Evolutionary conservation across 192 early-diverging fungal species (phyloP).

Genomic region (Coemansia sp.): DNA sequence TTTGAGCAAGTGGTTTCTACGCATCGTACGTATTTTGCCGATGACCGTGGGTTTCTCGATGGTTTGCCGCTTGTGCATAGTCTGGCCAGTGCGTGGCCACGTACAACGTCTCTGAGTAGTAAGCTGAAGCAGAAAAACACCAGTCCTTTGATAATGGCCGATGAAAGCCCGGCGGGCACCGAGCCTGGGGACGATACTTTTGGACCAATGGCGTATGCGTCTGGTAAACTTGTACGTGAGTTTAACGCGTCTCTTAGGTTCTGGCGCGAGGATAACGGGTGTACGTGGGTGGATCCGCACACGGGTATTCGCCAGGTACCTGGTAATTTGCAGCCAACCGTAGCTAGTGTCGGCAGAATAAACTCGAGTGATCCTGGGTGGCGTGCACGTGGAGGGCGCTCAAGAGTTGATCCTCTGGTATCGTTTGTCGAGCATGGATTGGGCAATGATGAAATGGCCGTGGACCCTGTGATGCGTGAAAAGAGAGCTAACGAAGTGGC

Average conservation of each 20-base stretch:
- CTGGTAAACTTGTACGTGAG: slow-evolving; percentile 35
- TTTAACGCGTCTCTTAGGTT: slow-evolving; percentile 43
- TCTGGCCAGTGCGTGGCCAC: slow-evolving; percentile 38
- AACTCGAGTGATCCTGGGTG: background rate
- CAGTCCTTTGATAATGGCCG: background rate
- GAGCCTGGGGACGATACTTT: slow-evolving; percentile 11
- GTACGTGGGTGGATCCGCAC: slow-evolving; percentile 52
- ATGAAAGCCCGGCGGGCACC: background rate
- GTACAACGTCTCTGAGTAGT: slow-evolving; percentile 24
- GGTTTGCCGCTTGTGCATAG: slow-evolving; percentile 38
- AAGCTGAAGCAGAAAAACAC: slow-evolving; percentile 29
- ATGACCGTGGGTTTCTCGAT: slow-evolving; percentile 48
- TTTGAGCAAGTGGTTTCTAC: slow-evolving; percentile 19
- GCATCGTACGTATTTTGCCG: slow-evolving; percentile 35
- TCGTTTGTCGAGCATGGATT: slow-evolving; percentile 21
- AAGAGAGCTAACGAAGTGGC: background rate
- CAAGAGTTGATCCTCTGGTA: slow-evolving; percentile 20
- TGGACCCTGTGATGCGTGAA: background rate
- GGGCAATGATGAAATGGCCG: background rate
- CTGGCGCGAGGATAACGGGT: slow-evolving; percentile 53
- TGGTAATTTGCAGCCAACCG: slow-evolving; percentile 38
- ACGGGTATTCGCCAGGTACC: slow-evolving; percentile 51
- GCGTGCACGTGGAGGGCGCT: slow-evolving; percentile 3
- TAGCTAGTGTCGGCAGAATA: slow-evolving; percentile 15
- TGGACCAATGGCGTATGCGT: slow-evolving; percentile 46